Base-by-base conservation (phyloP, 2,329 filamentous ascomycete species). In the Pseudocercospora musae region DNA sequence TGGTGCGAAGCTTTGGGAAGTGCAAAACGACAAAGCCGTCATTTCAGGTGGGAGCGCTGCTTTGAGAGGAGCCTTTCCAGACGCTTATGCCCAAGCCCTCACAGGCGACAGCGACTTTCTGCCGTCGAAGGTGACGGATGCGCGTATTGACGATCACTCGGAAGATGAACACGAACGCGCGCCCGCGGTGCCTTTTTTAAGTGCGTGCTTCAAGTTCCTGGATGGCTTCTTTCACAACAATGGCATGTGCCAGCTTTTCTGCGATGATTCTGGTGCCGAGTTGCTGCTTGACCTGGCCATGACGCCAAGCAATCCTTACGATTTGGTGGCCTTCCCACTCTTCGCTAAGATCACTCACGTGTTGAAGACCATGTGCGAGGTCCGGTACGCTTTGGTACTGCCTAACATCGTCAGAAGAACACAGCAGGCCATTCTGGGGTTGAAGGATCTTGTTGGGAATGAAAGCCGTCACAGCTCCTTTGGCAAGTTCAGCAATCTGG, bases 281-380 rank as follows among this genome's bases (percentile, higher is more conserved):
- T 82, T 89, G 56, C 81, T 98, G 20, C 81, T 99, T 58, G 92
- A 97, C 72, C 86, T 97, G 59, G 89, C 89, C 44, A 91, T 90
- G 58, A 85, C 93, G 29, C 89, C 92, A 4, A 93, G 91, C 73
- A 82, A 98, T 52, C 87, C 91, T 0, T 87, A 87, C 69, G 85
- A 90, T 71, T 88, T 90, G 71, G 84, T 87, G 42, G 87, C 89
- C 44, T 84, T 85, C 5, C 78, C 83, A 57, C 85, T 90, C 3
- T 88, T 88, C 60, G 85, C 88, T 63, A 87, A 89, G 63, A 81
- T 97, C 58, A 85, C 88, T 15, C 85, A 87, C 37, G 88, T 96
- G 10, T 82, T 96, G 55, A 87, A 90, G 66, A 84, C 89, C 66
- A 84, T 97, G 66, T 86, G 93, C 6, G 94, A 98, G 69, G 85